Evolutionary conservation across 202 grass and related monocot genomes (phyloP).

Genomic region (Panicum virgatum): DNA sequence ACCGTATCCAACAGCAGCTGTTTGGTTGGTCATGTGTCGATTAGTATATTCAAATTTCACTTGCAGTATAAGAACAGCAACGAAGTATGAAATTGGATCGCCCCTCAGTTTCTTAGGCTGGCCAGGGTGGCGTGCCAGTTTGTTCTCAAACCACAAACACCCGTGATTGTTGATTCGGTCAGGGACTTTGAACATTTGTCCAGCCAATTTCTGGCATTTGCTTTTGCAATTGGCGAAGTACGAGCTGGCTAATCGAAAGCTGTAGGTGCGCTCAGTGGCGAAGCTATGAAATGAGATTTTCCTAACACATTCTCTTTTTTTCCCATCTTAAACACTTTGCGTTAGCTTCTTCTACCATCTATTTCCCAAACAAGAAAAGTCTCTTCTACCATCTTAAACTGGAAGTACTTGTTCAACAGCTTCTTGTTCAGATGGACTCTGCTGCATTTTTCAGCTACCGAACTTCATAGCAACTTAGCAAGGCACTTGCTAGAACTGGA

Average conservation of each 20-base stretch:
- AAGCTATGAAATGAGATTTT: neutral
- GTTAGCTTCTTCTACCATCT: too few species aligned
- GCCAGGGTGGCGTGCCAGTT: neutral
- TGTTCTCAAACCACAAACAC: constrained; percentile 6
- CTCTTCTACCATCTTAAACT: too few species aligned
- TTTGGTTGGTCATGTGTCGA: neutral
- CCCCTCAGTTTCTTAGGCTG: neutral
- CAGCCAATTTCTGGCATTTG: neutral
- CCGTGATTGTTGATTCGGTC: neutral
- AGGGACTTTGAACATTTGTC: neutral
- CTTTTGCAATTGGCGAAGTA: constrained; percentile 1
- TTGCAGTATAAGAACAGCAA: neutral
- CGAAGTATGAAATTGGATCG: neutral
- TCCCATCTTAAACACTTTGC: too few species aligned
- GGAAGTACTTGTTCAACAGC: too few species aligned
- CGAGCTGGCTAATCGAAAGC: neutral
- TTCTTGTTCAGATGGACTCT: too few species aligned
- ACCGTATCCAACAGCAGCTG: neutral
- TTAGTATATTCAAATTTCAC: neutral
- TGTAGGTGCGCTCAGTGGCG: neutral
- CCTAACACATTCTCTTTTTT: too few species aligned
- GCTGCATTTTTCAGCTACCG: too few species aligned
- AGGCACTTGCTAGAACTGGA: neutral
- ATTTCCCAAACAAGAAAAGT: too few species aligned
- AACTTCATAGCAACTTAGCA: too few species aligned